Evolutionary conservation across 2,329 filamentous ascomycete genomes (phyloP), one percentile per base, ranked within the genome.

Genomic region (Pseudocercospora musae): DNA sequence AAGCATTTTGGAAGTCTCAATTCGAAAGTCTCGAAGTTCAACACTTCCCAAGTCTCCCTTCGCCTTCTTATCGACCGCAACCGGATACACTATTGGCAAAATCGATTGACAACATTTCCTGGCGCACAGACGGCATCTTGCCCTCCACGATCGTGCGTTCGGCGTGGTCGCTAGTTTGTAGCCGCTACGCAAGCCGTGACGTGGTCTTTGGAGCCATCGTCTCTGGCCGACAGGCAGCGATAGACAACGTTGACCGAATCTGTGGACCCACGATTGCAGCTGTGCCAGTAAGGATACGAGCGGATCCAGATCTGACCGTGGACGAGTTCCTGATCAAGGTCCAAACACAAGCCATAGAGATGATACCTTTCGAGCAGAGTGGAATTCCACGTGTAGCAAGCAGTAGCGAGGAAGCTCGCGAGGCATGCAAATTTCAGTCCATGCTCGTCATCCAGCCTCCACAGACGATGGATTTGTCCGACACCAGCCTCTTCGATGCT

Each of bases 381-480:
- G 60, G 65, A 0, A 20, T 64, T 9, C 6, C 20, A 15, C 49
- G 44, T 3, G 65, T 65, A 11, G 18, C 20, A 9, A 37, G 27
- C 13, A 55, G 60, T 9, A 53, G 33, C 27, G 58, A 40, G 9
- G 31, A 59, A 11, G 48, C 59, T 21, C 44, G 50, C 29, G 44
- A 59, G 18, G 84, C 84, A 1, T 86, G 84, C 67, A 80, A 85
- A 63, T 79, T 86, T 57, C 80, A 82, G n/a, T 84, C 82, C 0
- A 79, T 84, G 9, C 73, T 87, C 1, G 81, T 85, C 0, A 78
- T 87, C 15, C 84, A 86, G 58, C 70, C 71, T 15, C 29, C 9
- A 31, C 57, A 27, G 25, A 49, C 11, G 31, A 49, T 25, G 59
- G 29, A 21, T 6, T 31, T 33, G 9, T 49, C 37, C 3, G 40